Evolutionary conservation across 2,329 filamentous ascomycete genomes (phyloP), one percentile per base, ranked within the genome.

Genomic region (Lachnellula arida): DNA sequence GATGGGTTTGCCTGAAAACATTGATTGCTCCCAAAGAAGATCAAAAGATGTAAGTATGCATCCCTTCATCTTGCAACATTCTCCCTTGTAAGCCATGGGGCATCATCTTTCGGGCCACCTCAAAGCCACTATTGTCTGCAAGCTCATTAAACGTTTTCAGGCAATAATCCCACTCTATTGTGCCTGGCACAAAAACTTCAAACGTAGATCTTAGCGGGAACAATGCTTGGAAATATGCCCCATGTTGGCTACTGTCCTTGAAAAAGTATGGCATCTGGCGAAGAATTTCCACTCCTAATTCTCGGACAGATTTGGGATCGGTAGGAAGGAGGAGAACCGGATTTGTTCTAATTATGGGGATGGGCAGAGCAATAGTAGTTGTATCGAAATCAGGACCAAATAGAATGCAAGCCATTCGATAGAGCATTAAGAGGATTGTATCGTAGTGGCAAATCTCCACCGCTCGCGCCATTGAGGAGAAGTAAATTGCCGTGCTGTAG

Each of bases 71-170:
- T 25, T 46, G 32, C 28, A 57, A 28, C 51, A 52, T 51, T 42
- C 55, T 56, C 32, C 57, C 54, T 12, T 39, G 44, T 19, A 55
- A 23, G 4, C 57, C 57, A 22, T 37, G 9, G 11, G 51, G 51
- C 53, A 55, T 57, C 40, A 60, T 50, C 8, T 51, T 46, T 11
- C 57, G 54, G 49, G 55, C 52, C 23, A 60, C 23, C 23, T 56
- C 46, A 49, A 58, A 62, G 4, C 60, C 60, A 6, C 60, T 57
- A 2, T 53, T 49, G 9, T 57, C 55, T 6, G 60, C 57, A 49
- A 62, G 55, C 32, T 58, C 51, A 11, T 42, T 48, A 22, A 62
- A 55, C 2, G 39, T 39, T 28, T 37, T 53, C 8, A 50, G 22
- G 23, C 59, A 46, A 47, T 60, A 62, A 15, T 47, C 15, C 51